Evolutionary conservation across 345 rosid species (phyloP), one percentile per base, ranked within the genome.

Genomic region (Brassica incana): DNA sequence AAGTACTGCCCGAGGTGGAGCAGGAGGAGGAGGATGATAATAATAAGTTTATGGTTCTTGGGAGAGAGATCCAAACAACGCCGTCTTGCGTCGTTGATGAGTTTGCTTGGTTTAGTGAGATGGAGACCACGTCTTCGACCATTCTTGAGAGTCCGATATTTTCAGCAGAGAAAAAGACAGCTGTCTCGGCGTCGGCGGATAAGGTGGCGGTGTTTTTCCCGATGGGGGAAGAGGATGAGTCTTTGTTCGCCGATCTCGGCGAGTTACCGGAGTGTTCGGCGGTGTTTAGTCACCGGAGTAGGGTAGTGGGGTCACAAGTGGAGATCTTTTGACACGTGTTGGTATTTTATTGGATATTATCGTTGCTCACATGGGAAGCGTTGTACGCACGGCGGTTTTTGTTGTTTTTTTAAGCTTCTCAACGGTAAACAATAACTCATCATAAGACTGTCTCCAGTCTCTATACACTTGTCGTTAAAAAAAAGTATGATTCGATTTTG

Each of bases 241-340:
- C 91, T 33, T 72, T 95, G 80, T 93, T 91, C 80, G 98, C 98
- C 64, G 99, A 93, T 84, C 98, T 95, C 9, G 99, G 87, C 5
- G 99, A 95, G 90, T 82, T 95, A 84, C 99, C 99, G 79, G 99
- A 95, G 89, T 95, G 92, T 62, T 87, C 97, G 32, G 60, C 87
- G 76, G 98, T 93, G 66, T 89, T 95, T 76, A 78, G 91, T 77
- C 97, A 85, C 75, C 87, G 87, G 71, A 91, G 86, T 69, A 76
- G 63, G 70, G 77, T 61, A 76, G 84, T 84, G 64, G 94, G 89
- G 56, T 86, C 91, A 50, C 89, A 88, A 67, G 89, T 88, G 4
- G 93, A 84, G 83, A 92, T 90, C 88, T 92, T 84, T 80, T 88
- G 80, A 88, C 88, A 85, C 84, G 83, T 74, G 87, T 80, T 12